phyloP scores from a whole-genome alignment of 257 asterid species.

The Misopates orontium region DNA sequence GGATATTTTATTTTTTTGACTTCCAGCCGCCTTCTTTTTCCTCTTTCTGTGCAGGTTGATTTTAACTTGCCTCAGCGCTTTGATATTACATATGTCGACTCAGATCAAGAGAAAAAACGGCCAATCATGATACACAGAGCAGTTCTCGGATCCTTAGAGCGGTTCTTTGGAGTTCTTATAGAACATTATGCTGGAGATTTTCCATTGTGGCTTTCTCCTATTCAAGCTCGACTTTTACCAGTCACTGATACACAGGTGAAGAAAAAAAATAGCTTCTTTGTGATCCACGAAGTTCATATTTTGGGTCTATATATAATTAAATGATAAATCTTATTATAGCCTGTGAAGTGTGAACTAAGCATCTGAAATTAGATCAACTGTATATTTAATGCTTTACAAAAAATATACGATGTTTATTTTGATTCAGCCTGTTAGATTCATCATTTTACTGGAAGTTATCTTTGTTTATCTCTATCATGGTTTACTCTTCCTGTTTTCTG shows the following conservation, averaged over 20 bases:
- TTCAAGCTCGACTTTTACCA: conserved; percentile 80
- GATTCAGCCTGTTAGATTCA: not conserved
- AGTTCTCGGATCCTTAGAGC: conserved; percentile 90
- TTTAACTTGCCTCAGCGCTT: conserved; percentile 90
- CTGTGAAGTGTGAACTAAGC: not conserved
- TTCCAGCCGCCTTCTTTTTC: not conserved
- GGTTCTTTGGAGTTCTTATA: conserved; percentile 89
- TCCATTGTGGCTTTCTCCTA: conserved; percentile 95
- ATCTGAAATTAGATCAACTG: not conserved
- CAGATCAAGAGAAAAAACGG: conserved; percentile 75
- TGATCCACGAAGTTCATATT: not conserved
- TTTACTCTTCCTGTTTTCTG: conserved; percentile 1
- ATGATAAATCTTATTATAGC: not conserved
- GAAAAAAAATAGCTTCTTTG: not conserved
- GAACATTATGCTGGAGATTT: conserved; percentile 96
- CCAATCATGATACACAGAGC: conserved; percentile 97
- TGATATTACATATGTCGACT: conserved; percentile 77
- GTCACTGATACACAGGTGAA: conserved; percentile 85
- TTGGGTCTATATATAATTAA: not conserved
- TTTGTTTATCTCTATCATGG: not conserved
- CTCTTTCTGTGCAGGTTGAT: conserved; percentile 60
- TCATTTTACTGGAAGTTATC: too few species aligned
- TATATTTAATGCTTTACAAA: not conserved
- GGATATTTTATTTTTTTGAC: not conserved
- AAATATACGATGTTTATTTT: not conserved